Conservation (phyloP, 495 filamentous ascomycete genomes). For the Hypoxylon lienhwacheense region DNA sequence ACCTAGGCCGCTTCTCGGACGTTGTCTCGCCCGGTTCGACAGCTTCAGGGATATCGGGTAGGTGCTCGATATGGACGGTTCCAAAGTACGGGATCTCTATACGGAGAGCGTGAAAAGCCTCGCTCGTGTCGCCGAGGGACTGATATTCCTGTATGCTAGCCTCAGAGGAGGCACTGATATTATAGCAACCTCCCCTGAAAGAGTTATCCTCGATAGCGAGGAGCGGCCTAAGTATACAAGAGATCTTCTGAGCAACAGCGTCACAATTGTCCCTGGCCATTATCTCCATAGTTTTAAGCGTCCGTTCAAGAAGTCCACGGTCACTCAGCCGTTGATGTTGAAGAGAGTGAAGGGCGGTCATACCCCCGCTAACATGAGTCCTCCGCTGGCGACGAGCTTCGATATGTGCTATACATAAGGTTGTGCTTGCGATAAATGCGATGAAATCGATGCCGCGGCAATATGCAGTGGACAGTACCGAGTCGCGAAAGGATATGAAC, state of each 20-base stretch:
- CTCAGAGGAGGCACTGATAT: slow-evolving; percentile 5
- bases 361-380: not conserved
- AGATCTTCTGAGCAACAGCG: slow-evolving; percentile 11
- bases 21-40: not conserved
- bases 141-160: slow-evolving; percentile 1
- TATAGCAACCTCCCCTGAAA: slow-evolving; percentile 6
- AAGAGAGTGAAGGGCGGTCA: slow-evolving; percentile 37
- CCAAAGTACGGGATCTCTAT: slow-evolving; percentile 36
- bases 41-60: not conserved
- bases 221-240: slow-evolving; percentile 25
- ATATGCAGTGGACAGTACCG: slow-evolving; percentile 26
- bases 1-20: not conserved
- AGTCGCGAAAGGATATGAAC: slow-evolving; percentile 42
- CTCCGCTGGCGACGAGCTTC: slow-evolving; percentile 30
- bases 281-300: slow-evolving; percentile 43
- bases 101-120: slow-evolving; percentile 4
- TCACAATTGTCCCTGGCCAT: slow-evolving; percentile 16
- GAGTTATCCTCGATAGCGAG: slow-evolving; percentile 34
- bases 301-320: slow-evolving; percentile 49
- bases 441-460: slow-evolving; percentile 47
- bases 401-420: slow-evolving; percentile 42
- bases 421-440: slow-evolving; percentile 41
- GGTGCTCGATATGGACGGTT: slow-evolving; percentile 21
- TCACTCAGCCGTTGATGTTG: slow-evolving; percentile 47
- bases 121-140: not conserved